Conservation (phyloP, 768 basidiomycete genomes). For the Pleurotus tuoliensis region DNA sequence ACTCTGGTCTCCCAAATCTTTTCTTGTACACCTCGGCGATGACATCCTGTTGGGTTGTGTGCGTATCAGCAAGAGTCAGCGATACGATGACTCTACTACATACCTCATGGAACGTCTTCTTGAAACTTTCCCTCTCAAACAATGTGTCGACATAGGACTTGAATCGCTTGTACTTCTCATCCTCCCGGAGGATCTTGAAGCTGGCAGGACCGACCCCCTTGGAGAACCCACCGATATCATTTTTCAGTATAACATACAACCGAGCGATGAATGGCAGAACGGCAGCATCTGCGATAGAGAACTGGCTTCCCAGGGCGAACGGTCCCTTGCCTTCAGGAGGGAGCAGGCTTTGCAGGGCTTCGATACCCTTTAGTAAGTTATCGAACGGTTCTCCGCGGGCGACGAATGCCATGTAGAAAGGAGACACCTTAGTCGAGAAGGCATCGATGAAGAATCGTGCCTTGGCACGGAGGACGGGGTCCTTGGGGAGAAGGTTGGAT, state of each 20-base stretch:
- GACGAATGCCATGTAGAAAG: conserved; percentile 33
- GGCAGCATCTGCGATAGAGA: conserved; percentile 59
- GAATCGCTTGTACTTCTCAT: conserved; percentile 47
- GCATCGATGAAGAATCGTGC: conserved; percentile 62
- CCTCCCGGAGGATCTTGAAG: conserved; percentile 34
- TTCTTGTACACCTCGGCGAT: not conserved
- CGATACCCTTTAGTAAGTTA: conserved; percentile 37
- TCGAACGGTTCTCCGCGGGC: conserved; percentile 36
- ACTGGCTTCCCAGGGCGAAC: conserved; percentile 43
- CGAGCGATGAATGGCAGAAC: conserved; percentile 60
- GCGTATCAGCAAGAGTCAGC: not conserved
- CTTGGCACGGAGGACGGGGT: conserved; percentile 53
- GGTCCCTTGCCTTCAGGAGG: conserved; percentile 33
- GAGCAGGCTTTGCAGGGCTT: conserved; percentile 46
- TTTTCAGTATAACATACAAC: conserved; percentile 35
- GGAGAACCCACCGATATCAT: conserved; percentile 50
- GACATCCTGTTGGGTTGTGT: not conserved
- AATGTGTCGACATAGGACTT: conserved; percentile 44
- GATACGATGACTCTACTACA: conserved; percentile 13
- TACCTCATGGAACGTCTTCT: conserved; percentile 52
- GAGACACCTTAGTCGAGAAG: conserved; percentile 41
- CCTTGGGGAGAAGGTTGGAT: conserved; percentile 45
- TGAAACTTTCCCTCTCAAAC: conserved; percentile 48
- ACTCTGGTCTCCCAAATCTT: not conserved
- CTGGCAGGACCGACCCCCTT: conserved; percentile 43